phyloP scores from a whole-genome alignment of 345 rosid species.

The Odontarrhena argentea region DNA sequence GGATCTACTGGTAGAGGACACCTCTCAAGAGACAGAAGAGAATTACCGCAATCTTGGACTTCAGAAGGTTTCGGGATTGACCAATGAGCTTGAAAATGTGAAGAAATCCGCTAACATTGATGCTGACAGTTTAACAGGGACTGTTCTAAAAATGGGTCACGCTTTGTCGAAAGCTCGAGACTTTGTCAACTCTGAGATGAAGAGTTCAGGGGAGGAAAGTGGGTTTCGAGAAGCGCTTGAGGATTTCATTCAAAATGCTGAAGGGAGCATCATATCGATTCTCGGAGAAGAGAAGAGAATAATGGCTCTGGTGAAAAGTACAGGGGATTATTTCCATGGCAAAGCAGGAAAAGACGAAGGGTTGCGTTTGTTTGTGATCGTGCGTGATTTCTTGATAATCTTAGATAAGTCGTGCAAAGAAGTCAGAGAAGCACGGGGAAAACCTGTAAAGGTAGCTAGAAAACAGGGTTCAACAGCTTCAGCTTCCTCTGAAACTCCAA shows the following conservation, averaged over 20 bases:
- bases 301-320: constrained; percentile 80
- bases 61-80: constrained; percentile 72
- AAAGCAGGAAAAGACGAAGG: constrained; percentile 93
- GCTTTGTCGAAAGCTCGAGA: constrained; percentile 55
- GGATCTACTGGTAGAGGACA: constrained; percentile 67
- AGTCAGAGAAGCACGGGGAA: constrained; percentile 65
- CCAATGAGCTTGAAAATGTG: constrained; percentile 80
- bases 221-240: constrained; percentile 71
- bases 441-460: constrained; percentile 48
- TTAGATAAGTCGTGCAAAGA: constrained; percentile 84
- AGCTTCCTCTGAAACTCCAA: constrained; percentile 50
- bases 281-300: constrained; percentile 87
- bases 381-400: constrained; percentile 82
- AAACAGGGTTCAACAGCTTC: constrained; percentile 57
- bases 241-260: constrained; percentile 81
- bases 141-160: constrained; percentile 69
- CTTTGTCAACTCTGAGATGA: constrained; percentile 78
- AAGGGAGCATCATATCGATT: constrained; percentile 59
- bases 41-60: constrained; percentile 77
- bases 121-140: constrained; percentile 74
- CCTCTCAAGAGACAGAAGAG: constrained; percentile 60
- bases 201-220: constrained; percentile 63
- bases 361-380: constrained; percentile 68
- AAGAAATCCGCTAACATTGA: constrained; percentile 87
- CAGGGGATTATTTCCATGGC: constrained; percentile 97